Evolutionary conservation across 495 filamentous ascomycete species (phyloP), one percentile per base, ranked within the genome.

Genomic region (Usnea hakonensis): DNA sequence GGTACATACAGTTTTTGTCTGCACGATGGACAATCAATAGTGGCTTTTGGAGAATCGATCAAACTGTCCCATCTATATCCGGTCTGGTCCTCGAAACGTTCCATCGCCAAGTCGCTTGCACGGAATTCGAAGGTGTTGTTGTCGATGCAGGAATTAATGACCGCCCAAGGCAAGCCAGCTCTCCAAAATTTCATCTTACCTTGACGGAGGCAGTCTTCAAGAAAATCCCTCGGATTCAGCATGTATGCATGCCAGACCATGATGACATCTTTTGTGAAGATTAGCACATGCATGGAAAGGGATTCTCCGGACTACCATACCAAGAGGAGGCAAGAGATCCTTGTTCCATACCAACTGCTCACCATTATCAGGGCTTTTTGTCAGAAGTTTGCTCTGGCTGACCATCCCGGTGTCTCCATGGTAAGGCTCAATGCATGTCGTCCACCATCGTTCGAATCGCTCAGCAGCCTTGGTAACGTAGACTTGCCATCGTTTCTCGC

Each of bases 241-340:
- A 91, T 86, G 66, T 90, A 89, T 1, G 88, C 77, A 72, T 96
- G 91, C 90, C 88, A 94, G 1, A 95, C 89, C 89, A 96, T 90
- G 50, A 96, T 73, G 3, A 96, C 84, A 70, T 96, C 90, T 85
- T 67, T 30, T 10, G 8, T 4, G 14, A 48, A 19, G 16, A 36
- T 56, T 26, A 52, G 32, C 61, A 9, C 8, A n/a, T n/a, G 1
- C 38, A 9, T 32, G 48, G 13, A n/a, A 0, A 8, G 32, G 28
- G 6, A 0, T 33, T 28, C 28, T 17, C 28, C 5, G 11, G 17
- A 2, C 17, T 35, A 52, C 56, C 59, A n/a, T 41, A 68, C 66
- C 63, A 16, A 70, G 56, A 11, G 68, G 68, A 58, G 68, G 68
- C 52, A 79, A 40, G 10, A 57, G 36, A 7, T 64, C 16, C 63